A percentile compares a stretch with the other conserved stretches of the same genome.
These are phyloP conservation scores for Zymoseptoria passerinii DNA, from an alignment of 2,329 filamentous ascomycete genomes.

Conservation along the genomic window DNA sequence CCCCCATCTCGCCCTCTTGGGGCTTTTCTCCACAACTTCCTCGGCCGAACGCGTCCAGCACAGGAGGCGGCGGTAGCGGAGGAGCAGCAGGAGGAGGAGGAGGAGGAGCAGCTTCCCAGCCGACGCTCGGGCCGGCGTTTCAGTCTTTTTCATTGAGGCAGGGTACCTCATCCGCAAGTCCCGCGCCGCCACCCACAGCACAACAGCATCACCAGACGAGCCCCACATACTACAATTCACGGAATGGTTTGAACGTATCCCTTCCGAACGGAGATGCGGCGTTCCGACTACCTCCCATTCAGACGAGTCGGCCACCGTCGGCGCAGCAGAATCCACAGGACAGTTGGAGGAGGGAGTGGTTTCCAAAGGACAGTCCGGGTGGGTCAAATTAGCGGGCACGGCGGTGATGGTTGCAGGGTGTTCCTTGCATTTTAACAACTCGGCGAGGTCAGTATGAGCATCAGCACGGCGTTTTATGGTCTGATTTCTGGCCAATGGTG, in stretches of 20 bases:
- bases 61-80: background rate
- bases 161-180: background rate
- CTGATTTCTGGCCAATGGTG: background rate
- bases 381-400: background rate
- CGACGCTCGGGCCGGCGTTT: background rate
- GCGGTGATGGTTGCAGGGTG: too few relatives aligned
- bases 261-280: background rate
- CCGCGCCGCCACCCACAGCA: background rate
- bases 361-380: background rate
- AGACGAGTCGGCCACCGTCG: background rate
- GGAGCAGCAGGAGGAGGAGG: background rate
- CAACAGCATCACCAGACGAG: background rate
- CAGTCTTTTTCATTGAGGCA: slow-evolving; percentile 2
- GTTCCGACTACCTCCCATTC: slow-evolving; percentile 3
- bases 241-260: background rate
- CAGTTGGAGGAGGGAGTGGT: background rate
- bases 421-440: background rate
- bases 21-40: background rate
- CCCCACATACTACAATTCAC: background rate
- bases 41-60: background rate
- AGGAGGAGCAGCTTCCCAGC: background rate
- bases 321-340: background rate
- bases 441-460: background rate
- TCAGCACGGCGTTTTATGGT: background rate
- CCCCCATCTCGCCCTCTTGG: background rate